Conservation (phyloP, 2,329 filamentous ascomycete genomes). For the Talaromyces islandicus region DNA sequence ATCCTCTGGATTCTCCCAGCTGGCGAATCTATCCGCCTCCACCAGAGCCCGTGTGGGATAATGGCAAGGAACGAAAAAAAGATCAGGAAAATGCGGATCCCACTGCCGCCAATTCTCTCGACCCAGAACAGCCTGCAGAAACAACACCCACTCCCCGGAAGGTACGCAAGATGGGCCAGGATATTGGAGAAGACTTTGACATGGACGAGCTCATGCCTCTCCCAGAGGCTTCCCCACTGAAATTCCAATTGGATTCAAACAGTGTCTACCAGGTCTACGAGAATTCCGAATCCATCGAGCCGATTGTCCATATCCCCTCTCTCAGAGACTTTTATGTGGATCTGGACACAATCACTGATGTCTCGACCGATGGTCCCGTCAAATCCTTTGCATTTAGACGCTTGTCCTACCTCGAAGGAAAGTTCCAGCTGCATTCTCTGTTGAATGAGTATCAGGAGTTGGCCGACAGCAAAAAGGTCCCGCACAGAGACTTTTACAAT, state of each 20-base stretch:
- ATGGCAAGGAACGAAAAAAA: conserved; percentile 26
- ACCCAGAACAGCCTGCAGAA: conserved; percentile 17
- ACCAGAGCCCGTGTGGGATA: conserved; percentile 84
- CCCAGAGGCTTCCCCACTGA: conserved; percentile 64
- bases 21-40: conserved; percentile 91
- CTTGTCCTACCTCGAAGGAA: conserved; percentile 90
- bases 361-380: conserved; percentile 92
- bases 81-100: not conserved
- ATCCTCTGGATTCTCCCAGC: conserved; percentile 74
- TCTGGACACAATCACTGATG: conserved; percentile 74
- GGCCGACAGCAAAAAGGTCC: conserved; percentile 94
- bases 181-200: conserved; percentile 89
- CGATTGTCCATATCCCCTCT: conserved; percentile 79
- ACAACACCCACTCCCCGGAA: conserved; percentile 47
- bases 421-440: conserved; percentile 89
- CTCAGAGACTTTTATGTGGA: conserved; percentile 95
- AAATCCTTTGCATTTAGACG: conserved; percentile 96
- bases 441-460: conserved; percentile 98
- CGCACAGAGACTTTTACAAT: conserved; percentile 98
- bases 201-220: conserved; percentile 71
- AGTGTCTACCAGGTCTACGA: conserved; percentile 93
- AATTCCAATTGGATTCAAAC: conserved; percentile 71
- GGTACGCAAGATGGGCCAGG: conserved; percentile 75
- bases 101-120: not conserved
- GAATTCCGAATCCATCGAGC: conserved; percentile 55